Base-by-base conservation (phyloP, 1,139 yeast genomes). In the Hyphopichia wangnamkhiaoensis region DNA sequence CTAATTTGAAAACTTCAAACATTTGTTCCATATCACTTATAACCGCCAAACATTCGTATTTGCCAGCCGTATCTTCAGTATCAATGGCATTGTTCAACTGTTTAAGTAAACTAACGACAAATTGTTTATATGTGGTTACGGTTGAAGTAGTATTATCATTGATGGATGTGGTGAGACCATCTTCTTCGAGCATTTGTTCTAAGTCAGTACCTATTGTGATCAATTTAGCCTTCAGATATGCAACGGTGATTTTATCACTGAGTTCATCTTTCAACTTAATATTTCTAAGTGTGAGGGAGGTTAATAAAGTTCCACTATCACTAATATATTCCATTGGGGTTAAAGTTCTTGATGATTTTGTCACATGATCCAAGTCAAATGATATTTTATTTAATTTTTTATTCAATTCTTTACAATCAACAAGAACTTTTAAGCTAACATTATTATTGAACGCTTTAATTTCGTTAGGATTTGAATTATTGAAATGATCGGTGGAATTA, bases 11-110 rank as follows among this genome's bases (percentile, higher is more conserved):
- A 1, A 66, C 71, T 31, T 78, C 81, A 55, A 78, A 79, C 84
- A 80, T 80, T 50, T 76, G 74, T 49, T 79, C 84, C 66, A 80
- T 75, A 50, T 80, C 84, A 43, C 68, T 72, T 17, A 80, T 78
- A 33, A 79, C 80, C 0, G 82, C 81, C 43, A 80, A 65, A 49
- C 84, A 77, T 52, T 80, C 84, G 61, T 72, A 69, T 40, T 76
- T 74, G 13, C 74, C 74, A 31, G 74, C 74, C 29, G 67, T 62
- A 49, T 79, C 82, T 33, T 74, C 74, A 20, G 57, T 49, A 13
- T 73, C 74, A 9, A 77, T 68, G 4, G 81, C 74, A n/a, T 54
- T 62, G 44, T 77, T 74, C 43, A 80, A 61, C 49, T 80, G 84
- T 38, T 63, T 65, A 33, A 80, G 56, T 35, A 80, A 59, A 38